Evolutionary conservation across 2,329 filamentous ascomycete genomes (phyloP).

Genomic region (Colletotrichum tropicicola): DNA sequence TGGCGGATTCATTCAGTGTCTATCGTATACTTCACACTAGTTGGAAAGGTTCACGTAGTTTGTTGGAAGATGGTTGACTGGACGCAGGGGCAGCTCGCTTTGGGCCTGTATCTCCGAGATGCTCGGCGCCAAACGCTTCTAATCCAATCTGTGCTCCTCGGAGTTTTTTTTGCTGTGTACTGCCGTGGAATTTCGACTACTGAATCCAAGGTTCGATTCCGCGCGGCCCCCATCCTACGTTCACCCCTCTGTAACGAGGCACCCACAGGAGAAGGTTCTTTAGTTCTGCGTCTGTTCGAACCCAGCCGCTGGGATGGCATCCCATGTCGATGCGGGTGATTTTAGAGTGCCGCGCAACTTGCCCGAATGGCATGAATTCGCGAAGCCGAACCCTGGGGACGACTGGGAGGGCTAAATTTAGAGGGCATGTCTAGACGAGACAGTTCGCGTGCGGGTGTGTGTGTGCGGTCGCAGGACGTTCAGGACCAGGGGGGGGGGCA

Average conservation of each 20-base stretch:
- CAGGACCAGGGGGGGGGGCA: background rate
- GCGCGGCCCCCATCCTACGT: background rate
- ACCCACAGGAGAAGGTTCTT: too few relatives aligned
- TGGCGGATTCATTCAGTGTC: background rate
- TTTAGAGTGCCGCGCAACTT: constrained; percentile 8
- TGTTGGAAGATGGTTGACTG: background rate
- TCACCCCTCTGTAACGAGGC: background rate
- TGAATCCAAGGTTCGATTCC: background rate
- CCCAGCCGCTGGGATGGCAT: constrained; percentile 1
- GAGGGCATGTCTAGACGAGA: constrained; percentile 28
- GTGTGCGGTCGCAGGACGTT: background rate
- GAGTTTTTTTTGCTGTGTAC: background rate
- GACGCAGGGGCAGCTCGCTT: constrained; percentile 9
- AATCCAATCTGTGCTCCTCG: constrained; percentile 2
- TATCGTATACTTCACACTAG: background rate
- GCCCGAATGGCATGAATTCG: constrained; percentile 20
- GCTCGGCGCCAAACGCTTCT: constrained; percentile 8
- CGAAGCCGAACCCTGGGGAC: background rate
- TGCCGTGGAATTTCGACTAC: background rate
- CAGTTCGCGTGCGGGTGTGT: constrained; percentile 2
- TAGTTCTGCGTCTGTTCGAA: background rate
- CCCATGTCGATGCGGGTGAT: constrained; percentile 11
- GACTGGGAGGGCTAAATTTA: constrained; percentile 11
- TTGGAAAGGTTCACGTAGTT: background rate
- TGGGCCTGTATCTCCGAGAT: constrained; percentile 1